Evolutionary conservation across 495 filamentous ascomycete species (phyloP), one percentile per base, ranked within the genome.

Genomic region (Penicillium tannophilum): DNA sequence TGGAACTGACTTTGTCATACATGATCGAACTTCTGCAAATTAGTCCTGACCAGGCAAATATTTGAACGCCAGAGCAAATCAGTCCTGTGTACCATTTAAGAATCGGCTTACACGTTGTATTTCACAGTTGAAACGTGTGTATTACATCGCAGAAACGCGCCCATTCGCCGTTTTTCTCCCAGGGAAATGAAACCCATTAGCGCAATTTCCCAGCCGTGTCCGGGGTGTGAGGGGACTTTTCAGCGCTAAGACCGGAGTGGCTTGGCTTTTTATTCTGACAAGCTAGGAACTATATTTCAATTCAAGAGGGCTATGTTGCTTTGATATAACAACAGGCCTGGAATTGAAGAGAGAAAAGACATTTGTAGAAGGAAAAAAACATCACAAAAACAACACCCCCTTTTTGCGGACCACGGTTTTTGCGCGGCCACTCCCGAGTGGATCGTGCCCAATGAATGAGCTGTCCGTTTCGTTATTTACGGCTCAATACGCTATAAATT

Each of bases 401-500:
- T 20, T 58, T 31, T 26, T 20, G 17, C 24, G 19, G 5, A 56
- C 26, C 52, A 52, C 33, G 35, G 58, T 56, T 56, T 52, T 51
- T 36, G 14, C 45, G 31, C 61, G 61, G 61, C 28, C 52, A 17
- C 46, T 63, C 61, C 61, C 61, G 61, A 19, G 55, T 62, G 55
- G 60, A 55, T 31, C 31, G n/a, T 12, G 33, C 19, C 20, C 33
- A 54, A 52, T 17, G 46, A 9, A 31, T n/a, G 19, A 30, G 46
- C 33, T 2, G 28, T 24, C 4, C 8, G 26, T 31, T 1, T 44
- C 46, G 11, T 49, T 19, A 41, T 16, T 41, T 41, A 41, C 39
- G 16, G 39, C 14, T 41, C 39, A 16, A 41, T n/a, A 17, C 39
- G 20, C 12, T 10, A 41, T 41, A 41, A 41, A 41, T 41, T 41